Evolutionary conservation across 2,329 filamentous ascomycete genomes (phyloP), one percentile per base, ranked within the genome.

Genomic region (Myriosclerotinia scirpicola): DNA sequence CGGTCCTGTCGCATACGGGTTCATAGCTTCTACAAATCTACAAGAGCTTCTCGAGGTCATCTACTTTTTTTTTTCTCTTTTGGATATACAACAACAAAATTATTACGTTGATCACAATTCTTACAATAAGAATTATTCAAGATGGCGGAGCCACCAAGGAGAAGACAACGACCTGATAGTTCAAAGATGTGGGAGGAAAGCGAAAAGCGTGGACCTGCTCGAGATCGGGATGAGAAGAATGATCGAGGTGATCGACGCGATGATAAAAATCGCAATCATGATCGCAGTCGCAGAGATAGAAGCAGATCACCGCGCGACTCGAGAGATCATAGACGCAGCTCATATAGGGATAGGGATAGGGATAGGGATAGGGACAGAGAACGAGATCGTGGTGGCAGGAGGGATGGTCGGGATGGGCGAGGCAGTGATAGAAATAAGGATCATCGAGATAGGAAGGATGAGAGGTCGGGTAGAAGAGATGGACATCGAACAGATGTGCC

Each of bases 181-280:
- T 83, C 83, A 61, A 81, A 84, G 63, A 86, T 86, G 82, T 86
- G 85, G 84, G 87, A 90, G 69, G 82, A 84, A 53, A 78, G 69
- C 42, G 74, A 75, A 61, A 70, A 71, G 15, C 73, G 71, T 34
- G 72, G 71, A 17, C 68, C 67, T 42, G 72, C 65, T 64, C 59
- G 79, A 75, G 75, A 81, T 67, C 75, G 79, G 54, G 78, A 78
- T 67, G 75, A 81, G 67, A 75, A 79, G 53, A 77, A 77, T 68
- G 58, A 73, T 67, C 74, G 74, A 60, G 72, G 79, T 70, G 73
- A 77, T 60, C 72, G 75, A 53, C 76, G 74, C 38, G 75, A 76
- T 11, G 76, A 78, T 59, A 73, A 73, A 48, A 66, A 72, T 48
- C 67, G 72, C 14, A 74, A 70, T n/a, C 71, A 75, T 62, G 73